Base-by-base conservation (phyloP, 2,329 filamentous ascomycete genomes). In the Fusarium gaditjirri region DNA sequence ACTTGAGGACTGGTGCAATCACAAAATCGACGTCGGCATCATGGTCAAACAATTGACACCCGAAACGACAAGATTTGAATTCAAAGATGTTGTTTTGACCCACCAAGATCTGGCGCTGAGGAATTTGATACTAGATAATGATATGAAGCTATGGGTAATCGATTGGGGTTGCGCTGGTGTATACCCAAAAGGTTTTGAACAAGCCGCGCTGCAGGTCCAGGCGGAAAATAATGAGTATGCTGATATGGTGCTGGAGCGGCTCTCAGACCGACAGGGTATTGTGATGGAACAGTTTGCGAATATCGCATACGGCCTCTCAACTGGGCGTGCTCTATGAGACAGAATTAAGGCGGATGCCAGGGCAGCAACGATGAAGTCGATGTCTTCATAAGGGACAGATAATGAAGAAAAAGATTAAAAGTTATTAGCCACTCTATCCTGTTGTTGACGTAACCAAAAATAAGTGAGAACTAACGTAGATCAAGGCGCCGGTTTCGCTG, bases 401-500 rank as follows among this genome's bases (percentile, higher is more conserved):
- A 8, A 12, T n/a, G 6, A n/a, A 47, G 8, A n/a, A 29, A 6
- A 3, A 23, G 3, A 13, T 13, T 2, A 9, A 7, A 23, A 9
- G 16, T 19, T 19, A 2, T 2, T 7, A 0, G 9, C 0, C 2
- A 23, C 10, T 17, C 3, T 9, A 19, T 13, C 0, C 1, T 10
- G 16, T 11, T 1, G 3, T 10, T 2, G 1, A 19, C 13, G 5
- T 14, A 8, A 9, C 14, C 1, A 13, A 3, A 29, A 1, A 23
- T 5, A 5, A 5, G 16, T 33, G 0, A 23, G 8, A 0, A 3
- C 11, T 5, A 19, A 25, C 5, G 8, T 19, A 0, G 17, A 19
- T 50, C 17, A 11, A 6, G 29, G 0, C 8, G 3, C 47, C 47
- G 47, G 2, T 25, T 25, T 5, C 57, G 52, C 46, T 62, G 0